A percentile compares a stretch with the other conserved stretches of the same genome.
Conservation (phyloP, 1,139 yeast species). For the Hemisphaericaspora subhashii region DNA sequence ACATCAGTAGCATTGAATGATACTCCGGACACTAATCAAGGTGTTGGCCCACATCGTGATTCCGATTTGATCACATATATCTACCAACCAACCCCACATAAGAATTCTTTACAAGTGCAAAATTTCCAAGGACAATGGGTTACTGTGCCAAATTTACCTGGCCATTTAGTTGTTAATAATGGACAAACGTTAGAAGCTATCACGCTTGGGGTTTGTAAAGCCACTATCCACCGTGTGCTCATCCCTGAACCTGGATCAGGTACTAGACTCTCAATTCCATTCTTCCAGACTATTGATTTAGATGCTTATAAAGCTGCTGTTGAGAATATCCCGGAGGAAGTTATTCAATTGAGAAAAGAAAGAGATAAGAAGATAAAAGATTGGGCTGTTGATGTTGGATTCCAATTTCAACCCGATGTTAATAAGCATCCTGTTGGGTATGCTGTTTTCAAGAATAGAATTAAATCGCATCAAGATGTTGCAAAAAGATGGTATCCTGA, state of each 20-base stretch:
- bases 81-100: constrained; percentile 53
- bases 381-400: constrained; percentile 50
- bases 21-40: constrained; percentile 51
- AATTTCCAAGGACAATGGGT: constrained; percentile 66
- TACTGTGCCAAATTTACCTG: constrained; percentile 44
- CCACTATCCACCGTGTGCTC: constrained; percentile 67
- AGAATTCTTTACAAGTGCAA: constrained; percentile 58
- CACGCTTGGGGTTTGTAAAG: constrained; percentile 55
- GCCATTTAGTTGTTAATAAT: constrained; percentile 51
- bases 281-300: constrained; percentile 53
- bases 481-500: constrained; percentile 65
- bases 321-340: constrained; percentile 30
- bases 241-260: constrained; percentile 56
- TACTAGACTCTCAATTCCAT: constrained; percentile 53
- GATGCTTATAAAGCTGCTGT: constrained; percentile 41
- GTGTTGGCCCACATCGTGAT: constrained; percentile 73
- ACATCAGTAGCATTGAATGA: constrained; percentile 37
- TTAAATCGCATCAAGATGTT: constrained; percentile 68
- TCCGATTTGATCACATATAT: constrained; percentile 64
- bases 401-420: constrained; percentile 49
- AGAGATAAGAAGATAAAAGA: constrained; percentile 40
- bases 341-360: constrained; percentile 30
- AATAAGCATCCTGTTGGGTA: constrained; percentile 53
- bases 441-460: constrained; percentile 61
- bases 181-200: constrained; percentile 58